These are phyloP conservation scores for Trifolium subterraneum DNA, from an alignment of 306 rosid species.

Conservation along the genomic window DNA sequence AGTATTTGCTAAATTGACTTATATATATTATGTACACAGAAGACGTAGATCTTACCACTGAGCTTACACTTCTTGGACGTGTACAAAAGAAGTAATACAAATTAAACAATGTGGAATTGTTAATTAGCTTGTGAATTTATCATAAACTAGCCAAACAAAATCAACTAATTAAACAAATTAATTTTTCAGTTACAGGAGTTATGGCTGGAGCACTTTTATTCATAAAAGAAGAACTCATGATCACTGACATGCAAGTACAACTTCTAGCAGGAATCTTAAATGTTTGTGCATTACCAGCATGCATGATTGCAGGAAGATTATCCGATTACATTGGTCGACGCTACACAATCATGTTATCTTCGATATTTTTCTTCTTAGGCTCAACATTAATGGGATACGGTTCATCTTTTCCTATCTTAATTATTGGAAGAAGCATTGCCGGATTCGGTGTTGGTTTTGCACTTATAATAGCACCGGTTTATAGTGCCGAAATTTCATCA, in stretches of 20 bases:
- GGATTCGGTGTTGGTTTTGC: constrained; percentile 84
- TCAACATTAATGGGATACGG: constrained; percentile 75
- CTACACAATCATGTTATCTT: constrained; percentile 60
- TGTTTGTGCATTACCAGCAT: constrained; percentile 56
- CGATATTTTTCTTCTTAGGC: constrained; percentile 62
- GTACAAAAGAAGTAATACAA: neutral
- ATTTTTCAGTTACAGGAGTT: constrained; percentile 59
- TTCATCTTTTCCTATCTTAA: constrained; percentile 53
- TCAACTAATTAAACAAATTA: neutral
- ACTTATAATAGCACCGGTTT: constrained; percentile 63
- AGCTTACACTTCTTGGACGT: neutral
- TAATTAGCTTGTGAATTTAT: neutral
- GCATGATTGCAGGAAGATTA: constrained; percentile 63
- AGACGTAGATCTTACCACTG: neutral
- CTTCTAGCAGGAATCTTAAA: constrained; percentile 72
- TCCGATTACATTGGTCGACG: constrained; percentile 76
- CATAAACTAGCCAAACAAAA: neutral
- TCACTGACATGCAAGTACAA: constrained; percentile 65
- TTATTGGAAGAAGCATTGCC: constrained; percentile 65
- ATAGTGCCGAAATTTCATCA: constrained; percentile 78
- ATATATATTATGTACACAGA: neutral
- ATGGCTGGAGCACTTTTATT: constrained; percentile 87
- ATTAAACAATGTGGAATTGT: neutral
- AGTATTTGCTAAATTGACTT: neutral
- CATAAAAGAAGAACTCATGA: constrained; percentile 72